Base-by-base conservation (phyloP, 176 grass and related monocot species). In the Pontederia crassipes region DNA sequence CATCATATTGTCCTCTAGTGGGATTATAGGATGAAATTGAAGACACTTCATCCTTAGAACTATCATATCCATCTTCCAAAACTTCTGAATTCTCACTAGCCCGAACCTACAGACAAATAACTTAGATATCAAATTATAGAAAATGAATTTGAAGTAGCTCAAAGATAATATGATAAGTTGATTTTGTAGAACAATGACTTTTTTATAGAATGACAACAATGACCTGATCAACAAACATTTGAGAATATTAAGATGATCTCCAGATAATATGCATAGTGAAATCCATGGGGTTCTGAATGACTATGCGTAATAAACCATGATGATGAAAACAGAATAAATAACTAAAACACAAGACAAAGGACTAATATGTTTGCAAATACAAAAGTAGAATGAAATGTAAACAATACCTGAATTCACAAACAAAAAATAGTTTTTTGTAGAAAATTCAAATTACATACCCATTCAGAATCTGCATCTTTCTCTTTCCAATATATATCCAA, bases 401-500 rank as follows among this genome's bases (percentile, higher is more conserved):
- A 40, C 2, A 40, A 40, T 3, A 40, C 32, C 32, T 40, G 32
- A 40, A 40, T 40, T 40, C 2, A 40, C 32, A 7, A 40, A 40
- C 32, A 40, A 40, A 40, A 40, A 4, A 40, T 40, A 40, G 0
- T 40, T 40, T 7, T 24, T 24, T 24, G 20, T 24, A 24, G 20
- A 2, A 67, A 69, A 54, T 8, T 27, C 71, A 66, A 65, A 66
- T 46, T 76, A 50, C 87, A 72, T 67, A 98, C 93, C 93, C 93
- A 98, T 85, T 88, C 87, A 61, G 81, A 85, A 76, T 98, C 93
- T 77, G 90, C 84, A 70, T 98, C 79, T 72, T 98, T 98, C 62
- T 88, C 93, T 77, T 72, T 98, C 84, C 87, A 92, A 75, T 80
- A 92, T 73, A 98, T 88, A 64, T 54, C 49, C 56, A 78, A 74